Conservation (phyloP, 2,329 filamentous ascomycete species). For the Xylaria sp. region DNA sequence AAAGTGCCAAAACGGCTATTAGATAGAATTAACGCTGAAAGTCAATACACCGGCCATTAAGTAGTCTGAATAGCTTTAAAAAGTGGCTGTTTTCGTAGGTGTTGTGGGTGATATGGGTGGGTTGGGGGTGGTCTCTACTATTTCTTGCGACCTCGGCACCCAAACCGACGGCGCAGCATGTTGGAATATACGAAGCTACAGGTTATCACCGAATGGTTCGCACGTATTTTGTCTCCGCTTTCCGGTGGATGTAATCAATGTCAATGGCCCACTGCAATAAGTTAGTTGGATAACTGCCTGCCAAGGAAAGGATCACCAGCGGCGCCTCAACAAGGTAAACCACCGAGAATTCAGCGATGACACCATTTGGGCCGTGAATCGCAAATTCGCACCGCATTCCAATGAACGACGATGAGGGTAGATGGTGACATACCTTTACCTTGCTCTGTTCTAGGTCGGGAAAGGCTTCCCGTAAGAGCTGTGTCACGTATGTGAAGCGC, state of each 20-base stretch:
- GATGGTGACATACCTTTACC: conserved; percentile 21
- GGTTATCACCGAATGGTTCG: conserved; percentile 11
- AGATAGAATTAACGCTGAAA: too few relatives aligned
- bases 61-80: too few relatives aligned
- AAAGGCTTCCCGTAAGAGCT: conserved; percentile 25
- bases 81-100: too few relatives aligned
- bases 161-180: too few relatives aligned
- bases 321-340: background rate
- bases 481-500: conserved; percentile 23
- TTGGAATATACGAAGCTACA: too few relatives aligned
- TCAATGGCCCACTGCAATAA: conserved; percentile 28
- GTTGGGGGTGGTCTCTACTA: too few relatives aligned
- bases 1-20: too few relatives aligned
- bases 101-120: too few relatives aligned
- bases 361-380: conserved; percentile 1
- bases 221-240: conserved; percentile 21
- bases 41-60: too few relatives aligned
- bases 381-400: background rate
- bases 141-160: too few relatives aligned
- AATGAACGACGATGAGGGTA: background rate
- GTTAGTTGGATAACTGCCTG: conserved; percentile 19
- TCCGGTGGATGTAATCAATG: conserved; percentile 26
- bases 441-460: conserved; percentile 16
- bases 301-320: conserved; percentile 20
- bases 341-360: background rate